Percentiles rank a stretch among this genome's conserved stretches.
Evolutionary conservation across 2,329 filamentous ascomycete genomes (phyloP).

Genomic region (Fusarium proliferatum): DNA sequence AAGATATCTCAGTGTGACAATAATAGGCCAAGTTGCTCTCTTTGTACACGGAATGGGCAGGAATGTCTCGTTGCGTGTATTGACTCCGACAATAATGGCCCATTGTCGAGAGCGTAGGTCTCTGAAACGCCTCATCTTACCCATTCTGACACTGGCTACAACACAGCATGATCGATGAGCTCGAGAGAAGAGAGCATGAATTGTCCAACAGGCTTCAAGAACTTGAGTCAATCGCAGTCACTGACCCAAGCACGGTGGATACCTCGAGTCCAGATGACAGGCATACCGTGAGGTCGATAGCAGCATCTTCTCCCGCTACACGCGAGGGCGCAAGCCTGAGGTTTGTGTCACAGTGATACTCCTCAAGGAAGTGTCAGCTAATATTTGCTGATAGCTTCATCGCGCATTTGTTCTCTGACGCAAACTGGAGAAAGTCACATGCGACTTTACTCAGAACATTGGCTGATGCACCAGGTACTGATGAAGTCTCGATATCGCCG

Average conservation of each 20-base stretch:
- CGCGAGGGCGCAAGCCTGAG: constrained; percentile 21
- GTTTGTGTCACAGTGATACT: neutral
- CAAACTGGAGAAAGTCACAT: constrained; percentile 19
- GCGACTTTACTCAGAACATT: constrained; percentile 8
- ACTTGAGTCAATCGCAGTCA: neutral
- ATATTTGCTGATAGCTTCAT: constrained; percentile 6
- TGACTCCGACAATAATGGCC: neutral
- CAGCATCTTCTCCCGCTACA: constrained; percentile 9
- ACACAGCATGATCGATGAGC: constrained; percentile 1
- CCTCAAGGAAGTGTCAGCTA: no score
- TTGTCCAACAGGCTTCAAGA: neutral
- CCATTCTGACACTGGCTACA: rapidly evolving
- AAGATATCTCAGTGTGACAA: constrained; percentile 3
- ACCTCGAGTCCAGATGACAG: constrained; percentile 16
- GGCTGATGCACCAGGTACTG: neutral
- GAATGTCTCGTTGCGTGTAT: constrained; percentile 5
- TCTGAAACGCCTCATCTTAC: rapidly evolving
- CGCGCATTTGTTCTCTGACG: constrained; percentile 7
- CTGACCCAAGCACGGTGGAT: neutral
- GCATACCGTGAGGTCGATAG: constrained; percentile 11
- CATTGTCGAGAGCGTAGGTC: constrained; percentile 8
- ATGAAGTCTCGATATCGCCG: neutral
- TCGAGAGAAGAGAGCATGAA: constrained; percentile 14
- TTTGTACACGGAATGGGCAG: neutral
- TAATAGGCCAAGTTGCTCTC: constrained; percentile 9